Percentiles rank a stretch among this genome's conserved stretches.
Evolutionary conservation across 108 stramenopile genomes (phyloP).

Genomic region (Skeletonema tropicum): DNA sequence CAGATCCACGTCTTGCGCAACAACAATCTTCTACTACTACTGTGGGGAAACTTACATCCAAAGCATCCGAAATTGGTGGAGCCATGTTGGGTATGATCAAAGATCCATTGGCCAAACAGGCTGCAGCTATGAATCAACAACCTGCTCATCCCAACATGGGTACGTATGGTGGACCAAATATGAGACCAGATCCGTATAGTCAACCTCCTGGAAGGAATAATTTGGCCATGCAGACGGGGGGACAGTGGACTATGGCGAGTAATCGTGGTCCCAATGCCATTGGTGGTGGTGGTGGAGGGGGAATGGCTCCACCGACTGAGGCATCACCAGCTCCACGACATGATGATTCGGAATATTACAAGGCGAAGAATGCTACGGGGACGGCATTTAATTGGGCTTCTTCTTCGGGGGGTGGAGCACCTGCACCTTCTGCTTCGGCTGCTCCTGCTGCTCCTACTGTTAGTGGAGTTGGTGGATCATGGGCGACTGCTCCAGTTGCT

Average conservation of each 20-base stretch:
- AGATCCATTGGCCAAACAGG: constrained; percentile 84
- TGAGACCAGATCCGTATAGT: constrained; percentile 61
- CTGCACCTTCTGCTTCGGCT: constrained; percentile 18
- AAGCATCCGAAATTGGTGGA: constrained; percentile 65
- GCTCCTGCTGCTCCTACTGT: not conserved
- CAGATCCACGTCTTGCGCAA: constrained; percentile 71
- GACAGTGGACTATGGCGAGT: constrained; percentile 91
- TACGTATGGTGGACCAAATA: constrained; percentile 50
- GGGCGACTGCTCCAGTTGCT: constrained; percentile 31
- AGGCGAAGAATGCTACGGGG: constrained; percentile 56
- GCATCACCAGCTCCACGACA: constrained; percentile 34
- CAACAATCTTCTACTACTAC: constrained; percentile 11
- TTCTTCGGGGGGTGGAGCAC: constrained; percentile 40
- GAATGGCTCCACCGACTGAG: constrained; percentile 12
- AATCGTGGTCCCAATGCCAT: constrained; percentile 84
- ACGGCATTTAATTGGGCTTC: constrained; percentile 63
- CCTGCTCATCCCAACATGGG: constrained; percentile 4
- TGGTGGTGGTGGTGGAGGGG: constrained; percentile 4
- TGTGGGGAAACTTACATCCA: constrained; percentile 37
- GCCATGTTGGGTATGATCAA: constrained; percentile 84
- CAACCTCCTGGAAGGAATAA: constrained; percentile 72
- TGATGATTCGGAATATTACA: constrained; percentile 72
- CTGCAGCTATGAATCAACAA: not conserved
- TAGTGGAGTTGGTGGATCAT: constrained; percentile 49
- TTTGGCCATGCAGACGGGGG: constrained; percentile 71